These are phyloP conservation scores for Ophiocordyceps unilateralis DNA, from an alignment of 2,329 filamentous ascomycete species.

Conservation along the genomic window DNA sequence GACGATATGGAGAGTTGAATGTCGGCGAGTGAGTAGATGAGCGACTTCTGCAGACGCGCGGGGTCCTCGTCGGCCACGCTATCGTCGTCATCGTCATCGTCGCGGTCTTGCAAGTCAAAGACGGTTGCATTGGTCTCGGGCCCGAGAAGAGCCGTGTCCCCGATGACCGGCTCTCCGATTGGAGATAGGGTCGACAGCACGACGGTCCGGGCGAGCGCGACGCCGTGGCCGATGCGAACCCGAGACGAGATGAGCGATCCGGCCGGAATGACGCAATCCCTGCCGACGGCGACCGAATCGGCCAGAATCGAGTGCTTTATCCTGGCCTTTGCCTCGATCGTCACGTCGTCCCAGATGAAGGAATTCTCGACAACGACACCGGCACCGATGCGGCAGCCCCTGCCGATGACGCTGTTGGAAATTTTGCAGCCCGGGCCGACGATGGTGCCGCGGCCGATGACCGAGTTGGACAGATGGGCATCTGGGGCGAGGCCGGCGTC, in stretches of 20 bases:
- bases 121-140: conserved; percentile 34
- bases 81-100: not conserved
- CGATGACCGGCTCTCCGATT: conserved; percentile 18
- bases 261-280: conserved; percentile 46
- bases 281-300: conserved; percentile 52
- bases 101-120: conserved; percentile 19
- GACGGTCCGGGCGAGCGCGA: conserved; percentile 21
- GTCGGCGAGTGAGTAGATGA: conserved; percentile 35
- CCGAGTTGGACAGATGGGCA: conserved; percentile 51
- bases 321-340: conserved; percentile 56
- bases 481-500: conserved; percentile 57
- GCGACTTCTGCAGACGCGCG: conserved; percentile 32
- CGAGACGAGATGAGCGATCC: conserved; percentile 70
- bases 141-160: conserved; percentile 30
- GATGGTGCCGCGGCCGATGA: conserved; percentile 60
- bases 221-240: conserved; percentile 50
- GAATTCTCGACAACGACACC: conserved; percentile 65
- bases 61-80: conserved; percentile 29
- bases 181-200: conserved; percentile 18
- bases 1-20: conserved; percentile 36
- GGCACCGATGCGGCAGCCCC: conserved; percentile 70
- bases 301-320: conserved; percentile 63
- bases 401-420: conserved; percentile 63
- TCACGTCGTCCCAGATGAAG: conserved; percentile 75
- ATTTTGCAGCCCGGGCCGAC: conserved; percentile 59